These are phyloP conservation scores for Amoebophrya sp. DNA, from an alignment of 169 alveolate genomes.

Conservation along the genomic window DNA sequence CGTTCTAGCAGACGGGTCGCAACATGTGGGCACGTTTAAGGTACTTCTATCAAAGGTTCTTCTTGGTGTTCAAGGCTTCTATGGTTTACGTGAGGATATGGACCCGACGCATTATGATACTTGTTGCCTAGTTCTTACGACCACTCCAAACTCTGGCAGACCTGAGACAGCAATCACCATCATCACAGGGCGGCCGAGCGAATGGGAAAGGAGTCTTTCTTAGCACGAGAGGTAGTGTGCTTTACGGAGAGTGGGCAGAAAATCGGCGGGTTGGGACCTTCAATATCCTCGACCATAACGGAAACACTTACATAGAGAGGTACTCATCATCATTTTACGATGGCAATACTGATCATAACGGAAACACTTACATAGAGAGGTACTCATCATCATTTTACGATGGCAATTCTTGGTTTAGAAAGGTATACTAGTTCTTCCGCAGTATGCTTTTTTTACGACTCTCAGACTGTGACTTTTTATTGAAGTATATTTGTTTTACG, in stretches of 20 bases:
- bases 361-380: neutral
- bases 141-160: neutral
- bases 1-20: neutral
- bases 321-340: neutral
- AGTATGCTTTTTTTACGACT: no score
- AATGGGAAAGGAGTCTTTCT: neutral
- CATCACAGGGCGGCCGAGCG: slow-evolving; percentile 1
- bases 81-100: neutral
- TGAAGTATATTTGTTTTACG: no score
- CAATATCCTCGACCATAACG: neutral
- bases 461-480: no score
- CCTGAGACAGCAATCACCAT: neutral
- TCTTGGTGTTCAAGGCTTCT: neutral
- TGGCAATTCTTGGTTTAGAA: neutral
- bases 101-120: neutral
- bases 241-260: neutral
- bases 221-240: neutral
- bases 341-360: neutral
- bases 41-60: neutral
- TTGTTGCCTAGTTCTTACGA: neutral
- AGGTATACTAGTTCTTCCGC: no score
- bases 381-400: neutral
- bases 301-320: neutral
- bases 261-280: neutral
- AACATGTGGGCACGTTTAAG: neutral